phyloP scores from a whole-genome alignment of 768 basidiomycete species.

The Suillus placidus region DNA sequence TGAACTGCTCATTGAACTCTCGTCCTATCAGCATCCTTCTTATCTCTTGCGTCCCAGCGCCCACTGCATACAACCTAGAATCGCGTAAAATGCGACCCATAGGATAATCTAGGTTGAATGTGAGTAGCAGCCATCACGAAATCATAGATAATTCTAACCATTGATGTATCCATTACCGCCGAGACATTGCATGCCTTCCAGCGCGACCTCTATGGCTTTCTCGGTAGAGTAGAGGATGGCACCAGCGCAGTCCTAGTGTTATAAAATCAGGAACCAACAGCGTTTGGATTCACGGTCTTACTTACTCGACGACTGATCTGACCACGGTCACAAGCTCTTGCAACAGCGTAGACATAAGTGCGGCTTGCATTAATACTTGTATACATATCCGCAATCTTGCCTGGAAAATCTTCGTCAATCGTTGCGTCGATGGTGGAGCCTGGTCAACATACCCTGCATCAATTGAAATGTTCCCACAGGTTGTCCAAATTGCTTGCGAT shows the following conservation, averaged over 20 bases:
- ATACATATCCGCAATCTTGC: slow-evolving; percentile 92
- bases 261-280: slow-evolving; percentile 12
- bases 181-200: slow-evolving; percentile 91
- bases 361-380: slow-evolving; percentile 88
- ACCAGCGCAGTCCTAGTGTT: slow-evolving; percentile 87
- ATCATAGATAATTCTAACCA: slow-evolving; percentile 46
- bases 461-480: slow-evolving; percentile 90
- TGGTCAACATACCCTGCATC: slow-evolving; percentile 78
- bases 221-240: slow-evolving; percentile 94
- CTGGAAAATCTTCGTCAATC: slow-evolving; percentile 36
- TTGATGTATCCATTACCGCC: slow-evolving; percentile 98
- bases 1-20: slow-evolving; percentile 81
- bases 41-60: slow-evolving; percentile 97
- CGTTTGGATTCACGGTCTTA: slow-evolving; percentile 14
- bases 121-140: slow-evolving; percentile 5
- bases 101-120: slow-evolving; percentile 71
- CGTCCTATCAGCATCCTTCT: slow-evolving; percentile 92
- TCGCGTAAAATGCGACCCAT: slow-evolving; percentile 87
- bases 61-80: slow-evolving; percentile 87
- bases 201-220: slow-evolving; percentile 85
- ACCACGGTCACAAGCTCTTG: slow-evolving; percentile 81
- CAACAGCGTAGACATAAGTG: slow-evolving; percentile 92
- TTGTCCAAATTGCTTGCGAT: slow-evolving; percentile 88
- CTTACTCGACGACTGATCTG: slow-evolving; percentile 76
- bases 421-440: not conserved